Evolutionary conservation across 441 rosid species (phyloP), one percentile per base, ranked within the genome.

Genomic region (Pelargonium australe): DNA sequence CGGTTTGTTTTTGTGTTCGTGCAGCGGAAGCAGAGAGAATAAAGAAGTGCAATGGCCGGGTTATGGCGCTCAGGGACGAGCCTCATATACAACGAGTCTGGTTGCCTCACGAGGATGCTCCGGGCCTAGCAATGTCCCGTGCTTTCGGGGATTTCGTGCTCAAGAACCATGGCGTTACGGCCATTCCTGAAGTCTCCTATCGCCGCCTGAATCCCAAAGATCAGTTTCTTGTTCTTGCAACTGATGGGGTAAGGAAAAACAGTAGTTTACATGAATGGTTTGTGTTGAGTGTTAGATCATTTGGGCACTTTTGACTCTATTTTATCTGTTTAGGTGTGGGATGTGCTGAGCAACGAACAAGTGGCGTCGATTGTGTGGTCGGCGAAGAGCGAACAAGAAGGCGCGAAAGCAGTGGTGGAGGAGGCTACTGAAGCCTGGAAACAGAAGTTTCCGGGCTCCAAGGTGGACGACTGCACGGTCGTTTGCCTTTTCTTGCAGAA

Each of bases 91-190:
- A 83, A 11, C 79, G 95, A 68, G 95, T 92, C 41, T 92, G 98
- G 98, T 80, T 87, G 34, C 98, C 96, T 0, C 43, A 75, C 65
- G 89, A 84, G 72, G 86, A 92, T 80, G 37, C 70, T 7, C 98
- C 96, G 0, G 98, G 96, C 13, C 68, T 90, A 10, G 98, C 98
- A 64, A 90, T 92, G 95, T 85, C 98, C 11, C 79, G 98, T 25
- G 90, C 96, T 68, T 87, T 92, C 0, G 96, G 98, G 1, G 94
- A 90, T 69, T 90, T 84, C 62, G 60, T 85, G 10, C 90, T 90
- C 8, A 87, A 92, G 75, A 72, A 81, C 67, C 84, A 87, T 7
- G 96, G 98, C 58, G 71, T 90, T 7, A 90, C 86, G 40, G 89
- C 95, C 0, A 69, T 80, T 31, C 98, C 98, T 0, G 81, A 92